Evolutionary conservation across 2,329 filamentous ascomycete genomes (phyloP).

Genomic region (Penicillium polonicum): DNA sequence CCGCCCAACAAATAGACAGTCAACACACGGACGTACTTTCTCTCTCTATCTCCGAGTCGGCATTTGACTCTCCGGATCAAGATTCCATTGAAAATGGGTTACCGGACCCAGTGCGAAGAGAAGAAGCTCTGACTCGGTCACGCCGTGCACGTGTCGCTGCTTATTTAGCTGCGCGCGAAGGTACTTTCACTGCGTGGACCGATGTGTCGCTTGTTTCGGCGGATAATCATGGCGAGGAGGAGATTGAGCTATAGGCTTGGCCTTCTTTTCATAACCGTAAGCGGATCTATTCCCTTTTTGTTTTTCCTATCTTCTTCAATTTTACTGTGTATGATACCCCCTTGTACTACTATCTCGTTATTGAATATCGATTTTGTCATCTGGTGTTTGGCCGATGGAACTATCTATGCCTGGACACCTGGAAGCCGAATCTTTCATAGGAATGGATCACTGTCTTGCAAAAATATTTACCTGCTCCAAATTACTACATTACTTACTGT

Average conservation of each 20-base stretch:
- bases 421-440: background rate
- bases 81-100: background rate
- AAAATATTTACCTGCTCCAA: background rate
- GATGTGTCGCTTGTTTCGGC: constrained; percentile 45
- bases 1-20: constrained; percentile 14
- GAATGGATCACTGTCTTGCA: background rate
- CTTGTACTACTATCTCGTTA: background rate
- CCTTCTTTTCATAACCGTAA: background rate
- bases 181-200: constrained; percentile 45
- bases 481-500: background rate
- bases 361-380: background rate
- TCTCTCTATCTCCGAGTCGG: constrained; percentile 20
- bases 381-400: background rate
- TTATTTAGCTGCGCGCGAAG: constrained; percentile 44
- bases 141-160: constrained; percentile 31
- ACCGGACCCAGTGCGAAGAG: background rate
- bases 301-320: background rate
- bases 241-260: constrained; percentile 41
- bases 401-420: background rate
- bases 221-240: constrained; percentile 44
- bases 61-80: constrained; percentile 11
- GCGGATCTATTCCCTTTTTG: too few relatives aligned
- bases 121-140: constrained; percentile 10
- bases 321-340: constrained; percentile 5
- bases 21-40: constrained; percentile 23